Base-by-base conservation (phyloP, 2,329 filamentous ascomycete genomes). In the Curvularia lunata region DNA sequence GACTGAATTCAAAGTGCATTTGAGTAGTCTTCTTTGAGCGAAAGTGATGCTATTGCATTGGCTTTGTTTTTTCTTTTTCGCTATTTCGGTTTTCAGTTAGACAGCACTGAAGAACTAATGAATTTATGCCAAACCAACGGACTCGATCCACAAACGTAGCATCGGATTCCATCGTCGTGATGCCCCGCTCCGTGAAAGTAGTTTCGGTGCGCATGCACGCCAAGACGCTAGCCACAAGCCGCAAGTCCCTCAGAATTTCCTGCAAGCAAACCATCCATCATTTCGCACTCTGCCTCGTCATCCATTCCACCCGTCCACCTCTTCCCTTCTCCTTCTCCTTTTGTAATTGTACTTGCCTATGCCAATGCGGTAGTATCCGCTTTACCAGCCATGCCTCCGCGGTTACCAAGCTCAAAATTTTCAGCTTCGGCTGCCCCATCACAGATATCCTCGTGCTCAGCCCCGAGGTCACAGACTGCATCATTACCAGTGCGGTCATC, bases 341-440 rank as follows among this genome's bases (percentile, higher is more conserved):
- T 43, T 54, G 56, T 37, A 41, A 16, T 63, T 41, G 28, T 60
- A 46, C 38, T 43, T 18, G 52, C 52, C 46, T 56, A 34, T 48
- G 52, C 64, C 65, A 59, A 75, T 75, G 72, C 70, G 59, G 62
- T 72, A 75, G 67, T 64, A 67, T 58, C 30, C 61, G 27, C 48
- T 12, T 21, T 34, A 55, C 42, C 25, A 46, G 68, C 27, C 6
- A 77, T 77, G 74, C 70, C 72, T 63, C 74, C 73, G 41, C 71
- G 75, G 62, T 65, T 76, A 65, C 72, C 65, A 42, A 58, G 69
- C 47, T 65, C 73, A 41, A 69, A 65, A 32, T 53, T 75, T 52
- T 61, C 71, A 32, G 61, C 67, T 18, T 48, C 68, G 13, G 48
- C 68, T 43, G 42, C 66, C 51, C 54, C 66, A 42, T 52, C 61